Percentiles rank a stretch among this genome's conserved stretches.
phyloP scores from a whole-genome alignment of 345 rosid genomes.

The Sisymbrium altissimum region DNA sequence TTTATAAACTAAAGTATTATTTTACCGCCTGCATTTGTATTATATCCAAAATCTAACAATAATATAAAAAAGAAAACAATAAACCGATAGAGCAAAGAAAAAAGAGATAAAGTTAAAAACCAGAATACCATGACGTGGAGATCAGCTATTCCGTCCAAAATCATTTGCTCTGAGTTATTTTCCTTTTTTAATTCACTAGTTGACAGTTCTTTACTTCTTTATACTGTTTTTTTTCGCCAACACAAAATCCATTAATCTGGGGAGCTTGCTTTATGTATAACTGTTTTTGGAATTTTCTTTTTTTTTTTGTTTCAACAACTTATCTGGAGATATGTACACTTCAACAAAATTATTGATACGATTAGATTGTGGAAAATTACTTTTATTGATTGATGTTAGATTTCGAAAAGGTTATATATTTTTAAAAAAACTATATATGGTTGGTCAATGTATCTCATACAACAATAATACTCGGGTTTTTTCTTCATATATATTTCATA shows the following conservation, averaged over 20 bases:
- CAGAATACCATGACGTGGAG: neutral
- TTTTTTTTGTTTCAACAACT: neutral
- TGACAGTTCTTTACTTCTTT: neutral
- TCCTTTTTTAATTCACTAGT: neutral
- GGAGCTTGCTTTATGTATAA: constrained; percentile 2
- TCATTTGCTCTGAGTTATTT: neutral
- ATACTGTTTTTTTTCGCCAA: neutral
- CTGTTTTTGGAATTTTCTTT: neutral
- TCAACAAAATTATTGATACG: too few species aligned
- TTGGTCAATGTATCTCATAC: neutral
- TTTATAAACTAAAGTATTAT: neutral
- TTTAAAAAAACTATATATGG: neutral
- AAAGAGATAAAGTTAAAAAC: neutral
- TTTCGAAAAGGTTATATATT: neutral
- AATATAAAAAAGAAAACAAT: neutral
- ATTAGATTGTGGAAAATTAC: neutral
- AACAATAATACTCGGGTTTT: neutral
- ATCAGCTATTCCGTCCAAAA: constrained; percentile 14
- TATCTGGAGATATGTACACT: neutral
- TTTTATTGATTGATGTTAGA: neutral
- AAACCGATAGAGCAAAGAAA: neutral
- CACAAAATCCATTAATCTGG: constrained; percentile 2
- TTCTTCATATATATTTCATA: neutral
- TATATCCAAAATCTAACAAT: neutral
- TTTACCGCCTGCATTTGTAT: neutral